A percentile compares a stretch with the other conserved stretches of the same genome.
phyloP scores from a whole-genome alignment of 331 rosid genomes.

The Ulmus americana region DNA sequence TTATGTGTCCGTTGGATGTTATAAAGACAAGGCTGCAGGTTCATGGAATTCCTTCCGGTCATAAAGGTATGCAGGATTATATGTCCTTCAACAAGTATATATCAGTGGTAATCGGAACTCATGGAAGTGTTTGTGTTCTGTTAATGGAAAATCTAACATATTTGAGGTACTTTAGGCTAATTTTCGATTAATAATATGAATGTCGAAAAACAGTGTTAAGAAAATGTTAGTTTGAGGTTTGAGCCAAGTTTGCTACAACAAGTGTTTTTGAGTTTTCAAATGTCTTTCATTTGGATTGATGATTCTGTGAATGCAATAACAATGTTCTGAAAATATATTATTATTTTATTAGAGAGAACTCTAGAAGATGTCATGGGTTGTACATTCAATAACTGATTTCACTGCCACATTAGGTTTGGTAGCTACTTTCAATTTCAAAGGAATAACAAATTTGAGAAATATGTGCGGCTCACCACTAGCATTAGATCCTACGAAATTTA shows the following conservation, averaged over 20 bases:
- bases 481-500: too few species aligned
- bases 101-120: not conserved
- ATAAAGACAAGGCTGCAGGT: constrained; percentile 97
- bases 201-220: not conserved
- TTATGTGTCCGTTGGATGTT: constrained; percentile 92
- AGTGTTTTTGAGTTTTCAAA: not conserved
- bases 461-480: not conserved
- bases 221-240: not conserved
- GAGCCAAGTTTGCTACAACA: not conserved
- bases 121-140: not conserved
- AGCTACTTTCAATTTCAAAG: not conserved
- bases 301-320: not conserved
- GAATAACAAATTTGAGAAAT: not conserved
- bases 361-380: not conserved
- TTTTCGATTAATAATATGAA: not conserved
- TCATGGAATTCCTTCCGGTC: constrained; percentile 74
- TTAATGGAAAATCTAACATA: not conserved
- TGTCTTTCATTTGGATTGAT: not conserved
- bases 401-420: not conserved
- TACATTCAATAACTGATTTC: not conserved
- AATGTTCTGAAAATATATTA: not conserved
- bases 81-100: not conserved
- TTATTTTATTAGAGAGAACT: not conserved
- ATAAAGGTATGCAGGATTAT: constrained; percentile 45
- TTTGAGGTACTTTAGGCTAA: not conserved